Conservation (phyloP, 2,329 filamentous ascomycete genomes). For the Aspergillus clavatus region DNA sequence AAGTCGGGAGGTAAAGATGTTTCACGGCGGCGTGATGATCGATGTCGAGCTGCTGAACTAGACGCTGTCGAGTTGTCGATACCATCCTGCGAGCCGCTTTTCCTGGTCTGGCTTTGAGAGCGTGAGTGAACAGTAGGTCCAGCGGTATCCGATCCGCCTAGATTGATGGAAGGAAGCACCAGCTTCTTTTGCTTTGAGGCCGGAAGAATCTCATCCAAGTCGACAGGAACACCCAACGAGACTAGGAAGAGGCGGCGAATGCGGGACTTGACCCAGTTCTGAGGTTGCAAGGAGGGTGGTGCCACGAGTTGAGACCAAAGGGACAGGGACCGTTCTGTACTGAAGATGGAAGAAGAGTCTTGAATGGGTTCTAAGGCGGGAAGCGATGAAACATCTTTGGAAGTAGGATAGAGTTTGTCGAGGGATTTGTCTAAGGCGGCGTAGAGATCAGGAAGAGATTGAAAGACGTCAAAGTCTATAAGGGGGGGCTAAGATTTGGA, state of each 20-base stretch:
- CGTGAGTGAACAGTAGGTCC: conserved; percentile 51
- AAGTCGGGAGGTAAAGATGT: conserved; percentile 67
- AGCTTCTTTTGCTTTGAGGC: conserved; percentile 98
- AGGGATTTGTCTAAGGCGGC: conserved; percentile 37
- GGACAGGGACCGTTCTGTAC: conserved; percentile 79
- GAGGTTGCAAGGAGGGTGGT: conserved; percentile 87
- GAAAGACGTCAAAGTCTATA: conserved; percentile 52
- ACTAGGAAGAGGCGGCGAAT: conserved; percentile 94
- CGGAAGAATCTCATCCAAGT: conserved; percentile 93
- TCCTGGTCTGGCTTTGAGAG: conserved; percentile 29
- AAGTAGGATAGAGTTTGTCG: conserved; percentile 42
- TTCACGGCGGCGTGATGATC: conserved; percentile 37
- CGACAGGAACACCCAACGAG: conserved; percentile 89
- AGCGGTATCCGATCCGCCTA: conserved; percentile 51
- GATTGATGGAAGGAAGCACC: conserved; percentile 73
- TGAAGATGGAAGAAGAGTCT: conserved; percentile 59
- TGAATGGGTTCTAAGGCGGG: conserved; percentile 38
- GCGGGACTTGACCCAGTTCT: conserved; percentile 95
- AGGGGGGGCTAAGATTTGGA: conserved; percentile 30
- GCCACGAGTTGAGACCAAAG: conserved; percentile 96
- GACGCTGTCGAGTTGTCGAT: conserved; percentile 19
- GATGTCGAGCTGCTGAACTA: conserved; percentile 29
- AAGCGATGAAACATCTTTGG: conserved; percentile 33
- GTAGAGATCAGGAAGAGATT: conserved; percentile 41
- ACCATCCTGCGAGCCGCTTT: conserved; percentile 26